phyloP scores from a whole-genome alignment of 805 yeast genomes.

The Suhomyces sp. region DNA sequence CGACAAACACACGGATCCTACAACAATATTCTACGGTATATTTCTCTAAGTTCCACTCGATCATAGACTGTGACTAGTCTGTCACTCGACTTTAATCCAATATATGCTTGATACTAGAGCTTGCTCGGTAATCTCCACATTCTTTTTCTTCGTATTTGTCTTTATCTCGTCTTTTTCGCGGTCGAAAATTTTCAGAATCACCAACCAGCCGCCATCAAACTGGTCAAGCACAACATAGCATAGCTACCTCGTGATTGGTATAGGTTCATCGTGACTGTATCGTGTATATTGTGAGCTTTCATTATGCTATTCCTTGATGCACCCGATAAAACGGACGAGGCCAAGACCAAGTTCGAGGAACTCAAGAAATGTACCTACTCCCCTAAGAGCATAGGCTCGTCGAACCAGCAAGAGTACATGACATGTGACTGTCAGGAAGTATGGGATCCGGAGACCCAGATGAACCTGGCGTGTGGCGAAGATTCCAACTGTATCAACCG shows the following conservation, averaged over 20 bases:
- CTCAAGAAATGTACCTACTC: conserved; percentile 62
- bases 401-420: conserved; percentile 80
- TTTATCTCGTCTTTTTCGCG: not conserved
- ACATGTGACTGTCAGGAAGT: conserved; percentile 81
- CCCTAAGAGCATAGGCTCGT: conserved; percentile 57
- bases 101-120: not conserved
- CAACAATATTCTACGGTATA: too few relatives aligned
- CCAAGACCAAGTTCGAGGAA: conserved; percentile 53
- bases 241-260: too few relatives aligned
- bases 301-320: conserved; percentile 9
- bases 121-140: not conserved
- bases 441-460: conserved; percentile 34
- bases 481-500: conserved; percentile 89
- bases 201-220: not conserved
- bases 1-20: too few relatives aligned
- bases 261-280: not conserved
- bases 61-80: too few relatives aligned
- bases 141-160: not conserved
- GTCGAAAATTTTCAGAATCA: not conserved
- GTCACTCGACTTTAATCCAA: not conserved
- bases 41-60: too few relatives aligned
- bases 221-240: not conserved
- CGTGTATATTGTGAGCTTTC: too few relatives aligned
- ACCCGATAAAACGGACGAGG: conserved; percentile 66
- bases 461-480: conserved; percentile 72